Evolutionary conservation across 1,284 basidiomycete genomes (phyloP).

Genomic region (Ceratobasidium sp.): DNA sequence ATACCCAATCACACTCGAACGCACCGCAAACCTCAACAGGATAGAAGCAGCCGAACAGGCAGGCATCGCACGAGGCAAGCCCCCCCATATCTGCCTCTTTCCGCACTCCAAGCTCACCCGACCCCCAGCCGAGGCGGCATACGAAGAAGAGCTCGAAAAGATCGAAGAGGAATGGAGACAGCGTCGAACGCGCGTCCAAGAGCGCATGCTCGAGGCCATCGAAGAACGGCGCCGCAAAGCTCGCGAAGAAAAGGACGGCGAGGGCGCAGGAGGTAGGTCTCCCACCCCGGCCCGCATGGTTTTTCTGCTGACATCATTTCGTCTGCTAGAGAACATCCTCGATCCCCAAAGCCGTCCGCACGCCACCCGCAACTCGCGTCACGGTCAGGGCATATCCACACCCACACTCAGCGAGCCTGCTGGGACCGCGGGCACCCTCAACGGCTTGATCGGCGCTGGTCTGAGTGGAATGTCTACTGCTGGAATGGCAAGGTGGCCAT

Average conservation of each 20-base stretch:
- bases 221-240: constrained; percentile 77
- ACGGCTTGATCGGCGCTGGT: constrained; percentile 44
- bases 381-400: constrained; percentile 64
- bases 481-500: constrained; percentile 26
- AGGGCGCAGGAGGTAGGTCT: constrained; percentile 60
- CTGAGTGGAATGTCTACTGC: constrained; percentile 20
- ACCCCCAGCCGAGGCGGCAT: constrained; percentile 46
- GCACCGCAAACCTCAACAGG: constrained; percentile 71
- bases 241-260: constrained; percentile 81
- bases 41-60: constrained; percentile 69
- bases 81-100: background rate
- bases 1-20: constrained; percentile 73
- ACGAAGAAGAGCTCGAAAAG: constrained; percentile 72
- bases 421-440: constrained; percentile 48
- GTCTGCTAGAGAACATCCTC: constrained; percentile 51
- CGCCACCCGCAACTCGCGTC: constrained; percentile 78
- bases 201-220: constrained; percentile 78
- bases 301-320: constrained; percentile 37
- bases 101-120: background rate
- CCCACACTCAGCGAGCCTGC: constrained; percentile 50
- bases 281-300: constrained; percentile 49
- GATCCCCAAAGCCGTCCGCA: constrained; percentile 78
- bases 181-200: constrained; percentile 71
- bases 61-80: constrained; percentile 34
- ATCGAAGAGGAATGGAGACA: constrained; percentile 80